Conservation (phyloP, 2,329 filamentous ascomycete species). For the Penicillium sp. region DNA sequence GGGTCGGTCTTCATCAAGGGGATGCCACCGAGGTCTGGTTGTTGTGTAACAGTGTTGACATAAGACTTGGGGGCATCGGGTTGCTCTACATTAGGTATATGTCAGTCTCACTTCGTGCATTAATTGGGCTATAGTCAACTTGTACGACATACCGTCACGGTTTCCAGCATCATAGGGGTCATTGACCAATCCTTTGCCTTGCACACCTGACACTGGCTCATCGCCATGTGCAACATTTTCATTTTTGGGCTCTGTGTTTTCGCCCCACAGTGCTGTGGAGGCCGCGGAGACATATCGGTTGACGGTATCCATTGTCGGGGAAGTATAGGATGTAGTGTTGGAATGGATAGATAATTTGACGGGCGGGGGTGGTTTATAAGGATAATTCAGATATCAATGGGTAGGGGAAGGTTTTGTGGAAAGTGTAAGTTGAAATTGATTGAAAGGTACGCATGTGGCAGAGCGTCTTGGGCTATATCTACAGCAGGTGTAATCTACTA, state of each 20-base stretch:
- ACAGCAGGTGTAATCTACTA: constrained; percentile 7
- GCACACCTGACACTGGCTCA: constrained; percentile 72
- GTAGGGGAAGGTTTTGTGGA: background rate
- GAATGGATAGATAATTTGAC: background rate
- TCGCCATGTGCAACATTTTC: constrained; percentile 39
- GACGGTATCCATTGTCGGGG: constrained; percentile 62
- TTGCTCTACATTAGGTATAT: constrained; percentile 25
- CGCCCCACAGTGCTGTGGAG: constrained; percentile 52
- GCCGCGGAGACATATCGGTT: constrained; percentile 53
- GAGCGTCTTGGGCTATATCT: background rate
- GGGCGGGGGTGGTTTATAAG: background rate
- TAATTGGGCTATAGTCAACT: background rate
- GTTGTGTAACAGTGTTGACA: constrained; percentile 22
- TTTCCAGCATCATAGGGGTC: constrained; percentile 83
- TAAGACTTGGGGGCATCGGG: constrained; percentile 21
- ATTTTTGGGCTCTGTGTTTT: constrained; percentile 27
- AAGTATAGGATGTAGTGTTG: background rate
- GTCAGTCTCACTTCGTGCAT: background rate
- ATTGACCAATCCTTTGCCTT: constrained; percentile 64
- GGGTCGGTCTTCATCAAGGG: constrained; percentile 3
- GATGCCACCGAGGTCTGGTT: constrained; percentile 10
- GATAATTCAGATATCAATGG: background rate
- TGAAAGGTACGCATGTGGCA: background rate
- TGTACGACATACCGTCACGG: constrained; percentile 52
- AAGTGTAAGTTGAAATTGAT: background rate